Percentiles rank a stretch among this genome's conserved stretches.
These are phyloP conservation scores for Starmerella scarabaei DNA, from an alignment of 805 yeast species.

Conservation along the genomic window DNA sequence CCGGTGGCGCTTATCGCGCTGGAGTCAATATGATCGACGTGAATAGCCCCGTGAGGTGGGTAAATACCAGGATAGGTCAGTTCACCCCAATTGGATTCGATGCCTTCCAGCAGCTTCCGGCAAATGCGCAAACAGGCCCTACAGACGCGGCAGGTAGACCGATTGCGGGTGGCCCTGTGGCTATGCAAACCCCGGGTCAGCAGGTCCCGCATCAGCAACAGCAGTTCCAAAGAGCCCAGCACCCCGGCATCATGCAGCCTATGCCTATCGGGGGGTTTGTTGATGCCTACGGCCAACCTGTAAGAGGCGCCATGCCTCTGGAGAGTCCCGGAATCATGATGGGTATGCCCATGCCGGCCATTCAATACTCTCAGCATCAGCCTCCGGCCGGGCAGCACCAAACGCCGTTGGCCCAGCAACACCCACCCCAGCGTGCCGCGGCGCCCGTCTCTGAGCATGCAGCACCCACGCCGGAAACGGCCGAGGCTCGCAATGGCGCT, in stretches of 20 bases:
- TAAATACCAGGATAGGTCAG: slow-evolving; percentile 5
- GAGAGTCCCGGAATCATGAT: slow-evolving; percentile 10
- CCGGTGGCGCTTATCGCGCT: background rate
- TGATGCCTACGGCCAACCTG: background rate
- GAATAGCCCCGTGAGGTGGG: slow-evolving; percentile 7
- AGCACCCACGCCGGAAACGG: too few relatives aligned
- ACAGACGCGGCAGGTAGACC: background rate
- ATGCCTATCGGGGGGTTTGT: background rate
- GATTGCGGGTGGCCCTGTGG: too few relatives aligned
- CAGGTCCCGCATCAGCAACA: background rate
- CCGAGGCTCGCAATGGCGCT: too few relatives aligned
- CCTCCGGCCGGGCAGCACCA: background rate
- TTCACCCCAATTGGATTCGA: slow-evolving; percentile 6
- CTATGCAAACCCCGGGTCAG: too few relatives aligned
- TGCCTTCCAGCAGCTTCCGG: background rate
- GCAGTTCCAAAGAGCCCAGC: background rate
- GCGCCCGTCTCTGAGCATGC: background rate
- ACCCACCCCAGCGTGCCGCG: background rate
- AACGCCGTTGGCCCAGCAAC: background rate
- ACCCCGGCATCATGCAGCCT: background rate
- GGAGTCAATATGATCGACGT: slow-evolving; percentile 2
- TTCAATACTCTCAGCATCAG: background rate
- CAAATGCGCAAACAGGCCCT: background rate
- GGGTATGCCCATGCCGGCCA: slow-evolving; percentile 4
- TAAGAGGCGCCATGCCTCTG: slow-evolving; percentile 6